phyloP scores from a whole-genome alignment of 495 filamentous ascomycete genomes.

The Xanthoparmelia taractica region DNA sequence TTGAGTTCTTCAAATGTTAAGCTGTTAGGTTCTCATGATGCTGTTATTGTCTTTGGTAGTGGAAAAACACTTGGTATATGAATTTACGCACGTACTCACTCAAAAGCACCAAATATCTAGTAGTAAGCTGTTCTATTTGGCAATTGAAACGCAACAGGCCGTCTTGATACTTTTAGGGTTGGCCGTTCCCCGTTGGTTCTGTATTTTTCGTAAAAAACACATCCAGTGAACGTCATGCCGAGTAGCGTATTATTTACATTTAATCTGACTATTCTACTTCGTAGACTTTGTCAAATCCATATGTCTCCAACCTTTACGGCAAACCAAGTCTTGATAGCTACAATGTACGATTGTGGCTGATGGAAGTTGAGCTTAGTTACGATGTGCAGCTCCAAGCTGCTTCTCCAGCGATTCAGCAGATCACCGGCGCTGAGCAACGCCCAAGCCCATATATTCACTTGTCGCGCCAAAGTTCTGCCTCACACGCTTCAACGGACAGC shows the following conservation, averaged over 20 bases:
- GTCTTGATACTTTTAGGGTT: neutral
- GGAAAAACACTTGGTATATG: neutral
- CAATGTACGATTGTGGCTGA: neutral
- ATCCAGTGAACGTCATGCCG: neutral
- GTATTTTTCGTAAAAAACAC: neutral
- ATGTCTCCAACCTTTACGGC: neutral
- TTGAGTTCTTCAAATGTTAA: neutral
- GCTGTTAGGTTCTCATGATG: neutral
- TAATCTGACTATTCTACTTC: neutral
- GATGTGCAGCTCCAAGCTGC: constrained; percentile 29
- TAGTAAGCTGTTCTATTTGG: no score
- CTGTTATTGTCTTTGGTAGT: neutral
- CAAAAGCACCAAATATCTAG: neutral
- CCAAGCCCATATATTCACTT: constrained; percentile 5
- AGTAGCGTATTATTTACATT: constrained; percentile 4
- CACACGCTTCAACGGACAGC: neutral
- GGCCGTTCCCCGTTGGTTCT: neutral
- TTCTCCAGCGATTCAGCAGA: constrained; percentile 22
- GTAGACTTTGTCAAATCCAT: neutral
- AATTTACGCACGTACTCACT: neutral
- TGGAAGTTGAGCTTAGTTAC: constrained; percentile 7
- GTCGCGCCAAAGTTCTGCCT: constrained; percentile 1
- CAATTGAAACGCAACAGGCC: no score
- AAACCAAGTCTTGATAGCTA: neutral
- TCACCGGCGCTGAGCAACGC: constrained; percentile 13